These are phyloP conservation scores for Metrosideros polymorpha DNA, from an alignment of 441 rosid genomes.

Conservation along the genomic window DNA sequence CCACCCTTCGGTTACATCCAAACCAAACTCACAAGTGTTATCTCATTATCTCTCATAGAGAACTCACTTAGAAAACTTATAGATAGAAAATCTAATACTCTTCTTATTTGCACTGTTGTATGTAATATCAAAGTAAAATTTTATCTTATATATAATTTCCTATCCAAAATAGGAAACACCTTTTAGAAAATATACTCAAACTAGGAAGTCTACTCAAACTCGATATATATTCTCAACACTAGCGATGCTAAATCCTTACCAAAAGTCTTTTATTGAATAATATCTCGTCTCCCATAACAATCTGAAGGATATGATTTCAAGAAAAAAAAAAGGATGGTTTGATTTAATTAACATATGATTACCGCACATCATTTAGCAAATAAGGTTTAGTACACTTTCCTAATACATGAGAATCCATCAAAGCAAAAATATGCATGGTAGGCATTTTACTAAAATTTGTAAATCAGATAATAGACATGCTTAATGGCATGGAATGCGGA, in stretches of 20 bases:
- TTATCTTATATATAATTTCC: background rate
- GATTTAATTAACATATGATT: background rate
- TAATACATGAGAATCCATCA: background rate
- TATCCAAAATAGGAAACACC: background rate
- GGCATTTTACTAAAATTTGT: background rate
- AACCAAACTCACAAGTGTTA: background rate
- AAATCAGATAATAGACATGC: background rate
- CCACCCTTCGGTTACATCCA: background rate
- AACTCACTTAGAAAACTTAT: background rate
- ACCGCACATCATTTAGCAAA: background rate
- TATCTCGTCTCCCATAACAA: background rate
- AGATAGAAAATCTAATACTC: background rate
- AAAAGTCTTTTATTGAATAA: background rate
- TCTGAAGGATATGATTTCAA: background rate
- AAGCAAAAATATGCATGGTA: background rate
- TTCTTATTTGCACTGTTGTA: background rate
- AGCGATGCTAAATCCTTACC: background rate
- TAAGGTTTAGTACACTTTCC: background rate
- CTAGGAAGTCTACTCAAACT: background rate
- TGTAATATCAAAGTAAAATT: background rate
- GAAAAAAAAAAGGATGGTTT: background rate
- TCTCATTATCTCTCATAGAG: background rate
- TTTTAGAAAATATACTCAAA: background rate
- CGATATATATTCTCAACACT: background rate
- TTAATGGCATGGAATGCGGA: background rate